Conservation (phyloP, 768 basidiomycete genomes). For the Russula sp. region DNA sequence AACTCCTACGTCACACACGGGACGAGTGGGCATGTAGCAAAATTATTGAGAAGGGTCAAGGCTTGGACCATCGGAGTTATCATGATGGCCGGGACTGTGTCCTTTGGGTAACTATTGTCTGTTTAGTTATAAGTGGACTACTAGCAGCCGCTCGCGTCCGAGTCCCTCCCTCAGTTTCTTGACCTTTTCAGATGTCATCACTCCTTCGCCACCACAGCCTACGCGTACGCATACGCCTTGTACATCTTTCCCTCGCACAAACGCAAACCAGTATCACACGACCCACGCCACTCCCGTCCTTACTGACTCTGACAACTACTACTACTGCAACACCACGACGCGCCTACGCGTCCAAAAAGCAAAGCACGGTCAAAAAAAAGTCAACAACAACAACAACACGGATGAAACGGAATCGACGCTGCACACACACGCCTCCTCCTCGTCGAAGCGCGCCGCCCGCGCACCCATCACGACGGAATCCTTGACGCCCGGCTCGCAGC, state of each 20-base stretch:
- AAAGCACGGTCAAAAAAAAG: slow-evolving; percentile 12
- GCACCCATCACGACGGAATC: slow-evolving; percentile 46
- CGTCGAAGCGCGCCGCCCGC: slow-evolving; percentile 20
- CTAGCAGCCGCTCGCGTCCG: no score
- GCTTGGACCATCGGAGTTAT: no score
- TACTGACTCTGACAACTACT: not conserved
- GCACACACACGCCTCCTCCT: not conserved
- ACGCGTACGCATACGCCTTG: not conserved
- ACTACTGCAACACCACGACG: not conserved
- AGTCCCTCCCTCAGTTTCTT: no score
- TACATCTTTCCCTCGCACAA: not conserved
- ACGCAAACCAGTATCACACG: not conserved
- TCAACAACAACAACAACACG: not conserved
- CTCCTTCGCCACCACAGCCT: slow-evolving; percentile 10
- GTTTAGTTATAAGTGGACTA: no score
- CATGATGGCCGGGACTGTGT: no score
- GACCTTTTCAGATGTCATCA: slow-evolving; percentile 2
- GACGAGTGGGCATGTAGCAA: no score
- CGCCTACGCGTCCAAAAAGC: slow-evolving; percentile 28
- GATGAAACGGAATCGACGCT: not conserved
- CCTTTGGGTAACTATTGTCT: no score
- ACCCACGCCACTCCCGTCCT: not conserved
- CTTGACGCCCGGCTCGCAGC: slow-evolving; percentile 67
- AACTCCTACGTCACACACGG: no score
- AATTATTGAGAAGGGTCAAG: no score